Evolutionary conservation across 495 filamentous ascomycete species (phyloP).

Genomic region (Penicillium nucicola): DNA sequence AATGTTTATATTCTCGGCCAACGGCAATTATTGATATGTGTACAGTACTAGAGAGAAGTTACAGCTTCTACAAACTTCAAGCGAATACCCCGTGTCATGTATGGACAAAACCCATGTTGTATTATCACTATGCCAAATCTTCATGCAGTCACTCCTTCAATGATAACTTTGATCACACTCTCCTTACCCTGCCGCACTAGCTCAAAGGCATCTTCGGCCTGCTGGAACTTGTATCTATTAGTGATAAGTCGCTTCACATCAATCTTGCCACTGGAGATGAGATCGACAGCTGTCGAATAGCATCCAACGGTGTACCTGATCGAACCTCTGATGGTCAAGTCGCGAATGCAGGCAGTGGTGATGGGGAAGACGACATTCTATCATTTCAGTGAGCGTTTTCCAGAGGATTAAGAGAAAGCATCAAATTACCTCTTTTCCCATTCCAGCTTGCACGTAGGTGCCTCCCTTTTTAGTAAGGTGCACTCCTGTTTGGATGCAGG

Average conservation of each 20-base stretch:
- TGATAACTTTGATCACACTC: slow-evolving; percentile 79
- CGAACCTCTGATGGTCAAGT: slow-evolving; percentile 74
- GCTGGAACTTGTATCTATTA: slow-evolving; percentile 62
- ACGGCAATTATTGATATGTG: no score
- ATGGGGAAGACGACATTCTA: slow-evolving; percentile 77
- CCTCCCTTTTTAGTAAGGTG: slow-evolving; percentile 69
- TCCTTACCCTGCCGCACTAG: slow-evolving; percentile 73
- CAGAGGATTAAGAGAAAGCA: not conserved
- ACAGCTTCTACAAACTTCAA: no score
- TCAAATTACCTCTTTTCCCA: slow-evolving; percentile 64
- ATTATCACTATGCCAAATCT: no score
- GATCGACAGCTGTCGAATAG: slow-evolving; percentile 70
- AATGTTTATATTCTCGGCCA: no score
- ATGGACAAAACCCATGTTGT: no score
- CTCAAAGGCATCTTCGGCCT: slow-evolving; percentile 77
- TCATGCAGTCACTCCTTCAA: slow-evolving; percentile 51
- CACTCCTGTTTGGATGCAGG: slow-evolving; percentile 69
- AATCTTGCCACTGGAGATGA: slow-evolving; percentile 64
- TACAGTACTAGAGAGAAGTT: no score
- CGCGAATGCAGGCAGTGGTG: slow-evolving; percentile 76
- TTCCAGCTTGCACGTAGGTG: slow-evolving; percentile 82
- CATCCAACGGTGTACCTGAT: slow-evolving; percentile 81
- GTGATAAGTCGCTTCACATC: slow-evolving; percentile 72
- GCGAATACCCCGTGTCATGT: no score
- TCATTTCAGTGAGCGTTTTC: not conserved